These are phyloP conservation scores for Agastache rugosa DNA, from an alignment of 257 asterid species.

Conservation along the genomic window DNA sequence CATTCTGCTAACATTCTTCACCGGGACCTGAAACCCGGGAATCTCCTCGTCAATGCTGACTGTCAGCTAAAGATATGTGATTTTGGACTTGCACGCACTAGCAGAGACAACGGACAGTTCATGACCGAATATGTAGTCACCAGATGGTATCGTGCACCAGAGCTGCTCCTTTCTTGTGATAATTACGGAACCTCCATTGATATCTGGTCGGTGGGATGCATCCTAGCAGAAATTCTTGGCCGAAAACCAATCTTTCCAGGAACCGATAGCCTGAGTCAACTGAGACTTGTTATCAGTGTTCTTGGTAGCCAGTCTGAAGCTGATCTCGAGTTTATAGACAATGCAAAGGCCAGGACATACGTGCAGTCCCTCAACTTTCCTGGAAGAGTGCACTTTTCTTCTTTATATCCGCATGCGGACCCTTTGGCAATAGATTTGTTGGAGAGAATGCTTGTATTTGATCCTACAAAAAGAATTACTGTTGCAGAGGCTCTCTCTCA, in stretches of 20 bases:
- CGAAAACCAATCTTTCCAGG: constrained; percentile 52
- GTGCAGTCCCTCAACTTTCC: constrained; percentile 32
- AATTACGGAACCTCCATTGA: constrained; percentile 51
- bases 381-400: constrained; percentile 35
- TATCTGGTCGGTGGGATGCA: constrained; percentile 54
- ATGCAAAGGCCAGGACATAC: constrained; percentile 39
- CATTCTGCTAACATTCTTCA: constrained; percentile 56
- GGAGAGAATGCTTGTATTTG: constrained; percentile 52
- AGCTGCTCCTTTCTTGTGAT: constrained; percentile 53
- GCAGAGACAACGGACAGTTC: constrained; percentile 43
- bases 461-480: constrained; percentile 49
- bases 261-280: constrained; percentile 47
- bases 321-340: constrained; percentile 47
- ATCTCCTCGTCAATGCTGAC: constrained; percentile 46
- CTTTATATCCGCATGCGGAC: constrained; percentile 44
- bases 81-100: constrained; percentile 53
- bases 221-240: constrained; percentile 53
- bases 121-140: constrained; percentile 57
- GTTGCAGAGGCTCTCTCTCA: constrained; percentile 51
- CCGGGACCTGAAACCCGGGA: constrained; percentile 54
- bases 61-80: constrained; percentile 52
- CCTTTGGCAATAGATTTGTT: constrained; percentile 51
- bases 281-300: constrained; percentile 47
- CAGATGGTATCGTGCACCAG: constrained; percentile 56
- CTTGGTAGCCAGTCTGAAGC: constrained; percentile 50